Conservation (phyloP, 352 stramenopile species). For the Phytophthora syringae region DNA sequence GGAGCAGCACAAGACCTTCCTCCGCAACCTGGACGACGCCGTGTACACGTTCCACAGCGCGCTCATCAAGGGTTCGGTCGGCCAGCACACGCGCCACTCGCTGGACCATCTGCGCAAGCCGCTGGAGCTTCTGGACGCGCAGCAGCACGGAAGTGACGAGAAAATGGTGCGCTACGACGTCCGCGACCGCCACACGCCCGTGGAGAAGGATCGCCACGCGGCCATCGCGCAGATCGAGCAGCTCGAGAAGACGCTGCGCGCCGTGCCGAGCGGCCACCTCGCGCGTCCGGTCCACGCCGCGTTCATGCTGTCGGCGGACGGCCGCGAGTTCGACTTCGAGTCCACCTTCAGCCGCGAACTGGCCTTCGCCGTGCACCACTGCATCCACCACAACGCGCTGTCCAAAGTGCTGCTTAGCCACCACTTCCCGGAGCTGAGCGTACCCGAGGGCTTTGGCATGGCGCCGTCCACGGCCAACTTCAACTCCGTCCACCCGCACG, state of each 20-base stretch:
- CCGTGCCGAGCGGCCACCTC: constrained; percentile 39
- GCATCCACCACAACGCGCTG: constrained; percentile 88
- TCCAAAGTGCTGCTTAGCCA: constrained; percentile 75
- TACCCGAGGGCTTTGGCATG: constrained; percentile 71
- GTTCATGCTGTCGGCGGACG: constrained; percentile 85
- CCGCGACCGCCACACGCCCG: constrained; percentile 64
- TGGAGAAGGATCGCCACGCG: constrained; percentile 64
- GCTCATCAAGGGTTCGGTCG: constrained; percentile 64
- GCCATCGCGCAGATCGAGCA: constrained; percentile 64
- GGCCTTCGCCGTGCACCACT: constrained; percentile 87
- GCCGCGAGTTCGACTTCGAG: constrained; percentile 69
- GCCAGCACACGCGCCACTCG: constrained; percentile 81
- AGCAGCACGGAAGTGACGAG: constrained; percentile 6
- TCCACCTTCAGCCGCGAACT: constrained; percentile 80
- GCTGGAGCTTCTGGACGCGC: constrained; percentile 41
- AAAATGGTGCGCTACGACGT: constrained; percentile 69
- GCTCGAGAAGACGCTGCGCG: constrained; percentile 44
- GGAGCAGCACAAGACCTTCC: constrained; percentile 64
- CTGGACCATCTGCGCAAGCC: constrained; percentile 84
- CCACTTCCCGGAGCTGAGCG: constrained; percentile 58
- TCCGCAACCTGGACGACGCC: constrained; percentile 52
- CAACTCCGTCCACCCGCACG: constrained; percentile 20
- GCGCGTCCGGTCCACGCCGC: constrained; percentile 43
- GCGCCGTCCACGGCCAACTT: constrained; percentile 81
- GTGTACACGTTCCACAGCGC: constrained; percentile 76